Conservation (phyloP, 164 flowering plant species). For the Liriodendron chinense region DNA sequence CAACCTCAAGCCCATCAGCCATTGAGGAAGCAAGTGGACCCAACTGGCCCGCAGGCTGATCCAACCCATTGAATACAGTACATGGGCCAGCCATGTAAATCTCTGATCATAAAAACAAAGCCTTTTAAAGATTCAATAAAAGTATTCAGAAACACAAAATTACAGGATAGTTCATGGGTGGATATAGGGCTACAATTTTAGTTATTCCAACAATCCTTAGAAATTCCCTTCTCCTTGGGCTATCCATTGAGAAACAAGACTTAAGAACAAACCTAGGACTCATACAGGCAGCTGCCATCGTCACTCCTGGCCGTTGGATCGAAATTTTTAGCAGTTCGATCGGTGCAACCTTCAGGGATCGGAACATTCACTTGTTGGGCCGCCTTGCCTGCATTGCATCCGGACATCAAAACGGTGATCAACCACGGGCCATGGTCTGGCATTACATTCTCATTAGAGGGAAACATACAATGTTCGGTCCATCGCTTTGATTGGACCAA, state of each 20-base stretch:
- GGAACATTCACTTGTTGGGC: constrained; percentile 54
- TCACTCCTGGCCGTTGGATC: constrained; percentile 61
- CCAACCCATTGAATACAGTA: no score
- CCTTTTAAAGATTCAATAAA: background rate
- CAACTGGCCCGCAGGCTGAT: no score
- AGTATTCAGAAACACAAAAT: constrained; percentile 15
- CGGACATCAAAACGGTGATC: background rate
- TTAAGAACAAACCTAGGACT: constrained; percentile 10
- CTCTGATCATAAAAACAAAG: background rate
- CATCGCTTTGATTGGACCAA: no score
- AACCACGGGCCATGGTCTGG: no score
- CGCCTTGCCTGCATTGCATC: constrained; percentile 42
- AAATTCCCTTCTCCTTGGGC: background rate
- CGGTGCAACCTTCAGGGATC: constrained; percentile 52
- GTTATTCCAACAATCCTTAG: background rate
- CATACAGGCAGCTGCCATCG: constrained; percentile 38
- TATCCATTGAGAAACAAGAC: background rate
- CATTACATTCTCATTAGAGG: no score
- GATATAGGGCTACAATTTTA: background rate
- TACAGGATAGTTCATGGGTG: constrained; percentile 8
- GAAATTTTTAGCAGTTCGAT: constrained; percentile 35
- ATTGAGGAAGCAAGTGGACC: no score
- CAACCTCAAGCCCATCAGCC: no score
- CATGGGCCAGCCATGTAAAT: background rate
- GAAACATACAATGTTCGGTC: no score